phyloP scores from a whole-genome alignment of 257 asterid species.

The Penstemon davidsonii region DNA sequence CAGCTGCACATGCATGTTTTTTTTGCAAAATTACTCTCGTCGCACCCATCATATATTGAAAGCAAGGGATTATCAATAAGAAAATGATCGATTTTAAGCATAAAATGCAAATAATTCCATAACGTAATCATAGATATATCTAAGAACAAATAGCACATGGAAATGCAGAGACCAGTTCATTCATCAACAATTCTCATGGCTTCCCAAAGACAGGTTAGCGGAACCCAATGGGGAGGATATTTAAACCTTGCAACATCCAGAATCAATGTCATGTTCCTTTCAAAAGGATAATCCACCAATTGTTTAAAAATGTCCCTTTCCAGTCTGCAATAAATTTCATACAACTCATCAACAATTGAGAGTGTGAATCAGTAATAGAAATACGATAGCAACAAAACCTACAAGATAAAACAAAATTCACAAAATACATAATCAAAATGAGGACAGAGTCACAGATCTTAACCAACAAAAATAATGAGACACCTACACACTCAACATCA shows the following conservation, averaged over 20 bases:
- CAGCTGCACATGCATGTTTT: neutral
- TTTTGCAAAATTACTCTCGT: neutral
- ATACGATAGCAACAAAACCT: neutral
- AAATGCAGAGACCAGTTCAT: constrained; percentile 45
- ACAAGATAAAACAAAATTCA: neutral
- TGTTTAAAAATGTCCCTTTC: constrained; percentile 80
- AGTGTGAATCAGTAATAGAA: constrained; percentile 8
- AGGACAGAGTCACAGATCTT: no score
- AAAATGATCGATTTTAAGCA: neutral
- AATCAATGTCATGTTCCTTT: constrained; percentile 68
- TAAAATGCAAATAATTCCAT: neutral
- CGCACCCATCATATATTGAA: neutral
- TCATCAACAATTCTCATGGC: constrained; percentile 67
- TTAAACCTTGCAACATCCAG: constrained; percentile 84
- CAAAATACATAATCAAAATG: no score
- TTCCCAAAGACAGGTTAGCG: constrained; percentile 74
- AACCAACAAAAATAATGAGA: no score
- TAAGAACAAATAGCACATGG: neutral
- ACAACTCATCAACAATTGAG: neutral
- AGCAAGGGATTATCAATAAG: neutral
- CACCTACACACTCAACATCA: no score
- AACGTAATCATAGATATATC: neutral
- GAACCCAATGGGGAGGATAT: constrained; percentile 90
- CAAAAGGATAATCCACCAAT: constrained; percentile 82
- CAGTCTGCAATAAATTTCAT: constrained; percentile 52